Percentiles rank a stretch among this genome's conserved stretches.
Evolutionary conservation across 164 flowering plant genomes (phyloP).

Genomic region (Vitis amurensis): DNA sequence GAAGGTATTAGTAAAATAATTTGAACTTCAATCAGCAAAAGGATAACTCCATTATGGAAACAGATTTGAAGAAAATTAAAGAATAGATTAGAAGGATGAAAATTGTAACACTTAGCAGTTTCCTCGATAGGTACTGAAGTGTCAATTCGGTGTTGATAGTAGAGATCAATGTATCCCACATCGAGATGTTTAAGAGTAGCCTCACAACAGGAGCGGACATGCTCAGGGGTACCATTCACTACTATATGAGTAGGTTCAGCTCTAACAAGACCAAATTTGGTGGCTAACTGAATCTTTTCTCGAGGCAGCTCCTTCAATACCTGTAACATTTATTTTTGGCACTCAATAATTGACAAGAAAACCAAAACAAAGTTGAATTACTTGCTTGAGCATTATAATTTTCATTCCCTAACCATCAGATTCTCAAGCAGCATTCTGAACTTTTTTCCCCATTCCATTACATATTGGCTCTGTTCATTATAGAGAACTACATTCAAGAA

Average conservation of each 20-base stretch:
- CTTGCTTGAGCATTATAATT: no score
- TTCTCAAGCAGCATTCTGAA: no score
- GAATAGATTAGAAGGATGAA: background rate
- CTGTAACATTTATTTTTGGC: conserved; percentile 9
- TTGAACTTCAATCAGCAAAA: no score
- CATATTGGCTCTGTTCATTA: no score
- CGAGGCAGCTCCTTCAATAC: conserved; percentile 28
- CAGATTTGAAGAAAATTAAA: no score
- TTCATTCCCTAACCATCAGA: no score
- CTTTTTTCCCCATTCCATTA: no score
- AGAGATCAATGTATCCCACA: conserved; percentile 33
- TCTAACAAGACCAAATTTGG: conserved; percentile 23
- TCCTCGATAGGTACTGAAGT: conserved; percentile 31
- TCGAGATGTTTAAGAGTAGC: conserved; percentile 30
- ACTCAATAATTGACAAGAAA: no score
- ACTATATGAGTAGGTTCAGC: background rate
- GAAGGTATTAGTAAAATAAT: no score
- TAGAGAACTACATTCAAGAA: no score
- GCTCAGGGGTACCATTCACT: conserved; percentile 25
- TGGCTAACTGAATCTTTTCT: conserved; percentile 26
- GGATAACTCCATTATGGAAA: no score
- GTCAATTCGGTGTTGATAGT: conserved; percentile 28
- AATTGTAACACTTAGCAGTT: conserved; percentile 14
- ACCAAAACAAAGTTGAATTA: no score
- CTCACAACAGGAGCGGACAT: conserved; percentile 29